Evolutionary conservation across 1,284 basidiomycete species (phyloP).

Genomic region (Crepidotus sp.): DNA sequence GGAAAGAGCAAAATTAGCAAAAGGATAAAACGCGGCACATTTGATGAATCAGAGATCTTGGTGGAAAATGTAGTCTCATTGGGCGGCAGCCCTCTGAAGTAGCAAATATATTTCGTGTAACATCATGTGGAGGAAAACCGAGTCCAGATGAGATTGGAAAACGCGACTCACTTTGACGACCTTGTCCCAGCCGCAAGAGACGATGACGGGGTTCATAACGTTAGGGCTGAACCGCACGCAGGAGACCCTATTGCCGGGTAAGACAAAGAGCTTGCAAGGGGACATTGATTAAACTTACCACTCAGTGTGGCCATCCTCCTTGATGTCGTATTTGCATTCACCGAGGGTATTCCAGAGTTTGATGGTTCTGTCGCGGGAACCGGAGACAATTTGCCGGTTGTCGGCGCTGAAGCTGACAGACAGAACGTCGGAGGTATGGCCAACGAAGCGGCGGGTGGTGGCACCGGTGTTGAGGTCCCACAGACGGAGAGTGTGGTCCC

Average conservation of each 20-base stretch:
- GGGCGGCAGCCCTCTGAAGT: constrained; percentile 41
- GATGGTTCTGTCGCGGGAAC: constrained; percentile 94
- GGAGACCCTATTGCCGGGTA: constrained; percentile 66
- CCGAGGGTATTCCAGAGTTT: constrained; percentile 99
- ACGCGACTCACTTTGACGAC: constrained; percentile 86
- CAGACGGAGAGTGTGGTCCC: constrained; percentile 99
- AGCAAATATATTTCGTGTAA: constrained; percentile 35
- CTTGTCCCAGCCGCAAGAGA: constrained; percentile 99
- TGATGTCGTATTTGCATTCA: constrained; percentile 99
- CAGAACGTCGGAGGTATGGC: constrained; percentile 96
- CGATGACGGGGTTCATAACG: constrained; percentile 95
- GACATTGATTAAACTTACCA: constrained; percentile 45
- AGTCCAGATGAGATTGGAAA: constrained; percentile 5
- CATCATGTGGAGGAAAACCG: constrained; percentile 25
- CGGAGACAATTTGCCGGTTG: constrained; percentile 98
- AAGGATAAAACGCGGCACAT: constrained; percentile 29
- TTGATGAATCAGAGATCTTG: constrained; percentile 43
- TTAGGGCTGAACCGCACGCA: constrained; percentile 99
- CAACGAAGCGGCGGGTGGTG: constrained; percentile 95
- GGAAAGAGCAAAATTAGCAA: constrained; percentile 19
- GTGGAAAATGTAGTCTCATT: constrained; percentile 47
- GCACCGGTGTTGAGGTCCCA: constrained; percentile 97
- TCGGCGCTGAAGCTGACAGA: constrained; percentile 97
- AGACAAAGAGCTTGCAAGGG: constrained; percentile 6
- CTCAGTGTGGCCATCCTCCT: constrained; percentile 95